These are phyloP conservation scores for Plasmodium malariae DNA, from an alignment of 169 alveolate genomes.

Conservation along the genomic window DNA sequence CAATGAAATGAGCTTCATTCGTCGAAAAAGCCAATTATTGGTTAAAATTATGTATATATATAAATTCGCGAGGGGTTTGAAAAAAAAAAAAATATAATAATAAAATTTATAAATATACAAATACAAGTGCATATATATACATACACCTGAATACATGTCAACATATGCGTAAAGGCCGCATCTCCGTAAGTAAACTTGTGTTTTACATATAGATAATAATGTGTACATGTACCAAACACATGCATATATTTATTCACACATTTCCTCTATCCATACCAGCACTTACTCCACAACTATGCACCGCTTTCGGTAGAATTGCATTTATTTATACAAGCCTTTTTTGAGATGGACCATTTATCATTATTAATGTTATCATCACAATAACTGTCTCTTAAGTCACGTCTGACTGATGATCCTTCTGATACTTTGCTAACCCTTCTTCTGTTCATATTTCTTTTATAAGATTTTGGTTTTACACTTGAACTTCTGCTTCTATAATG, in stretches of 20 bases:
- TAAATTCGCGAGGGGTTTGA: too few relatives aligned
- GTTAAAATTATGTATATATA: too few relatives aligned
- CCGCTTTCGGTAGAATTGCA: conserved; percentile 17
- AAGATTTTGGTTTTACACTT: conserved; percentile 9
- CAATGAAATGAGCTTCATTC: too few relatives aligned
- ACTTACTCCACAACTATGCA: too few relatives aligned
- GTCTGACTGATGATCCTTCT: conserved; percentile 6
- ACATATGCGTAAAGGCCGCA: conserved; percentile 9
- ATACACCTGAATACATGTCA: too few relatives aligned
- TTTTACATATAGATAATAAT: neutral
- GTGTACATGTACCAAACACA: neutral
- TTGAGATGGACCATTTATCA: conserved; percentile 16
- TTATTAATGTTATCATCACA: conserved; percentile 11
- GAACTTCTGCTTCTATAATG: conserved; percentile 35
- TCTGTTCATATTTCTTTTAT: conserved; percentile 14
- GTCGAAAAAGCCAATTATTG: too few relatives aligned
- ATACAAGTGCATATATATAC: too few relatives aligned
- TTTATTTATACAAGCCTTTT: conserved; percentile 19
- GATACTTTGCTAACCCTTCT: conserved; percentile 4
- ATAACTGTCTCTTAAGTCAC: conserved; percentile 7
- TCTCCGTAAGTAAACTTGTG: neutral
- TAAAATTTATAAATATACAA: too few relatives aligned
- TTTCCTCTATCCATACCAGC: too few relatives aligned
- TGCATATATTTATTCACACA: too few relatives aligned
- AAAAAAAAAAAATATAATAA: too few relatives aligned